These are phyloP conservation scores for Hortaea sp. DNA, from an alignment of 2,329 filamentous ascomycete species.

Conservation along the genomic window DNA sequence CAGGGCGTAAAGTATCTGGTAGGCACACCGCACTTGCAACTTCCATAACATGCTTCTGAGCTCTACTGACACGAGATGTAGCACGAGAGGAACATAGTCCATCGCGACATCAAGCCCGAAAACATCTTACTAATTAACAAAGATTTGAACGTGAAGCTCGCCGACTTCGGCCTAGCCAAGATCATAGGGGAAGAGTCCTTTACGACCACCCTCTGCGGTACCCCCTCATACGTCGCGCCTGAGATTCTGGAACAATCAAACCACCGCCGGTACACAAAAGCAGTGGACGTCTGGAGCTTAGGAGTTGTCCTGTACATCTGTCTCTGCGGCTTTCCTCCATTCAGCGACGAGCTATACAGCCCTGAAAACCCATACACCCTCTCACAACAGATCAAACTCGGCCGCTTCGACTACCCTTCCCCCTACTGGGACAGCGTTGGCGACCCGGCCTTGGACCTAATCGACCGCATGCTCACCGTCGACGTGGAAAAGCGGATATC, in stretches of 20 bases:
- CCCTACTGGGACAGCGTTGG: conserved; percentile 90
- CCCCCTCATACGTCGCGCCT: conserved; percentile 82
- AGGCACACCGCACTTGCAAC: too few relatives aligned
- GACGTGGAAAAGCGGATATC: conserved; percentile 75
- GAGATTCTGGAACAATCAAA: conserved; percentile 80
- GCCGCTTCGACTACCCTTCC: conserved; percentile 85
- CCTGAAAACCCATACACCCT: conserved; percentile 74
- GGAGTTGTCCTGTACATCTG: conserved; percentile 98
- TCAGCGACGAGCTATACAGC: conserved; percentile 79
- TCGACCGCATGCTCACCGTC: conserved; percentile 89
- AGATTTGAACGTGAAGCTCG: conserved; percentile 77
- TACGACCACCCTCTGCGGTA: conserved; percentile 88
- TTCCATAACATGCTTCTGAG: too few relatives aligned
- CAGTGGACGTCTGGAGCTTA: conserved; percentile 92
- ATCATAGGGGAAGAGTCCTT: conserved; percentile 98
- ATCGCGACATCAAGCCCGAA: conserved; percentile 95
- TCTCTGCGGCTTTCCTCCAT: conserved; percentile 91
- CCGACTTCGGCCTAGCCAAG: conserved; percentile 94
- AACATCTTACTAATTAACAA: conserved; percentile 87
- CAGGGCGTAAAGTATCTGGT: conserved; percentile 92
- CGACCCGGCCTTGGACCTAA: conserved; percentile 81
- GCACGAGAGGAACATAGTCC: conserved; percentile 96
- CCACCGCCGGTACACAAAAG: conserved; percentile 82
- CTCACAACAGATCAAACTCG: conserved; percentile 80
- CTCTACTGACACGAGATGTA: conserved; percentile 27